Conservation (phyloP, 345 rosid species). For the Lepidium aucheri region DNA sequence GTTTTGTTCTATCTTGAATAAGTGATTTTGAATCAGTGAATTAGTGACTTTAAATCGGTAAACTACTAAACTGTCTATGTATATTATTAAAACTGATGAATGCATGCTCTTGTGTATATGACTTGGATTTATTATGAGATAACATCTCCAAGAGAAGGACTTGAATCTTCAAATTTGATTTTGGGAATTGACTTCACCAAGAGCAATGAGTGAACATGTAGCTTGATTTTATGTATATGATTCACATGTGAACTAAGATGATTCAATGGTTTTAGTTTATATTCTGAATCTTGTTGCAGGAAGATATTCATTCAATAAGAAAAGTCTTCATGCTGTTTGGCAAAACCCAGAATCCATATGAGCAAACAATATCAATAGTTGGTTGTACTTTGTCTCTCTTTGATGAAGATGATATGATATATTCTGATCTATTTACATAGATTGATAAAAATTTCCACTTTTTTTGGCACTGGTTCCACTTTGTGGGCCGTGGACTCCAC, state of each 20-base stretch:
- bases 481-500: no score
- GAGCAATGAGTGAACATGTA: no score
- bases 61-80: no score
- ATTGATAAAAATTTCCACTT: no score
- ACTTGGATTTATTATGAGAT: conserved; percentile 38
- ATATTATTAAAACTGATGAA: no score
- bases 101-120: no score
- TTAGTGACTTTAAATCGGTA: no score
- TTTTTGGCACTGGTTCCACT: no score
- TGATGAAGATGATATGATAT: conserved; percentile 90
- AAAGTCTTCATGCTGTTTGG: conserved; percentile 76
- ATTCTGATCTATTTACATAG: no score
- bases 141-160: conserved; percentile 54
- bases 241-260: conserved; percentile 11
- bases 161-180: conserved; percentile 74
- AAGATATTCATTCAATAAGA: conserved; percentile 62
- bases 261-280: not conserved
- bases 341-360: conserved; percentile 64
- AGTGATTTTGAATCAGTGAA: no score
- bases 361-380: conserved; percentile 88
- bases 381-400: conserved; percentile 81
- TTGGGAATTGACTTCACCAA: conserved; percentile 69
- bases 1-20: no score
- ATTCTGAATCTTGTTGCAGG: conserved; percentile 33
- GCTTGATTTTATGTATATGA: conserved; percentile 22